These are phyloP conservation scores for Xylaria bambusicola DNA, from an alignment of 495 filamentous ascomycete genomes.

Conservation along the genomic window DNA sequence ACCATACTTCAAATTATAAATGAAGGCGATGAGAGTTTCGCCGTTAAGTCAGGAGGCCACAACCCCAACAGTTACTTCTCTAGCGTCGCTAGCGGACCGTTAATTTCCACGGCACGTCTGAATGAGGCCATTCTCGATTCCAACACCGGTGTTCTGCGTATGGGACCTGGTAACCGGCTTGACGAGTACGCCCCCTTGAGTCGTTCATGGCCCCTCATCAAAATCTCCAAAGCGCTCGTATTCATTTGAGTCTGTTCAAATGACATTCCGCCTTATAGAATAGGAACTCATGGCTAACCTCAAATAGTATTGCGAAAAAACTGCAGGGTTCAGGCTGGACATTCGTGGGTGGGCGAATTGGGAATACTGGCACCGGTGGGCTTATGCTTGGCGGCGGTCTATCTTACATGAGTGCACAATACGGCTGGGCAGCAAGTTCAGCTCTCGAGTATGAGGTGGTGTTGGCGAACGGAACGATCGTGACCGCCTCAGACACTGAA, in stretches of 20 bases:
- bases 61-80: conserved; percentile 50
- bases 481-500: conserved; percentile 46
- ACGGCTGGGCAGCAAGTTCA: conserved; percentile 59
- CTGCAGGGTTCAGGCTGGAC: conserved; percentile 50
- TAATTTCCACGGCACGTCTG: conserved; percentile 52
- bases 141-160: conserved; percentile 43
- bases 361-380: conserved; percentile 48
- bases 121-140: conserved; percentile 47
- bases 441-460: conserved; percentile 60
- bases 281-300: not conserved
- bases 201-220: not conserved
- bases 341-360: conserved; percentile 54
- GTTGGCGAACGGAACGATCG: conserved; percentile 56
- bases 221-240: not conserved
- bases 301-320: conserved; percentile 39
- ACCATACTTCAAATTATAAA: conserved; percentile 34
- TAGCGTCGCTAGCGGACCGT: conserved; percentile 54
- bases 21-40: conserved; percentile 45
- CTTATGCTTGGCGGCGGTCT: conserved; percentile 47
- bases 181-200: conserved; percentile 26
- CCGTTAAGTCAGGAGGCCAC: conserved; percentile 57
- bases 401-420: conserved; percentile 54
- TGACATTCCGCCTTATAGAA: not conserved
- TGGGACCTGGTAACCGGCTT: conserved; percentile 54
- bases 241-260: not conserved